These are phyloP conservation scores for Baudoinia panamericana DNA, from an alignment of 495 filamentous ascomycete genomes.

Conservation along the genomic window DNA sequence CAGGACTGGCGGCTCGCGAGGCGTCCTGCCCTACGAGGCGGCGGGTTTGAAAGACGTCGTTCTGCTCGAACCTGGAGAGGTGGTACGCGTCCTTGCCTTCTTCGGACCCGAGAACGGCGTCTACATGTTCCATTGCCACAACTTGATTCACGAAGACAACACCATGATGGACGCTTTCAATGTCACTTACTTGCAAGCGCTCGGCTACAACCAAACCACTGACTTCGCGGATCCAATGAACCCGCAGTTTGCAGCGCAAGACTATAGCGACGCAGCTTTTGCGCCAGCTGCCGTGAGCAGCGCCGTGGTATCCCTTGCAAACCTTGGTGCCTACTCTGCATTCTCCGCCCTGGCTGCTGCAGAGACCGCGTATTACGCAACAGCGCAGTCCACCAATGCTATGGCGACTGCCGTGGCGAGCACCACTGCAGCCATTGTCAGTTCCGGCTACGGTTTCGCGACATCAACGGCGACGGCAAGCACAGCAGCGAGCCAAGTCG, in stretches of 20 bases:
- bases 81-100: conserved; percentile 25
- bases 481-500: conserved; percentile 2
- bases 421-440: conserved; percentile 1
- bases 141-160: conserved; percentile 46
- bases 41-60: conserved; percentile 42
- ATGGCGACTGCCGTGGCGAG: neutral
- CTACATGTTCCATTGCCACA: conserved; percentile 32
- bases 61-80: conserved; percentile 36
- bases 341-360: neutral
- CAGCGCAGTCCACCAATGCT: conserved; percentile 6
- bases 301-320: conserved; percentile 8
- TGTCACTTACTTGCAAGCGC: conserved; percentile 26
- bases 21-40: conserved; percentile 36
- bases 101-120: conserved; percentile 19
- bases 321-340: conserved; percentile 6
- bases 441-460: conserved; percentile 11
- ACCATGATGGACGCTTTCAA: conserved; percentile 53
- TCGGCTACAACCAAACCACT: conserved; percentile 8
- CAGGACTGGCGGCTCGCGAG: conserved; percentile 31
- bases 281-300: conserved; percentile 5
- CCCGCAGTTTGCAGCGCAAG: conserved; percentile 5
- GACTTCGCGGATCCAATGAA: conserved; percentile 16
- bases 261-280: conserved; percentile 11
- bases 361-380: conserved; percentile 7
- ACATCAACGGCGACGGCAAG: conserved; percentile 6